phyloP scores from a whole-genome alignment of 169 alveolate species.

The Babesia gibsoni region DNA sequence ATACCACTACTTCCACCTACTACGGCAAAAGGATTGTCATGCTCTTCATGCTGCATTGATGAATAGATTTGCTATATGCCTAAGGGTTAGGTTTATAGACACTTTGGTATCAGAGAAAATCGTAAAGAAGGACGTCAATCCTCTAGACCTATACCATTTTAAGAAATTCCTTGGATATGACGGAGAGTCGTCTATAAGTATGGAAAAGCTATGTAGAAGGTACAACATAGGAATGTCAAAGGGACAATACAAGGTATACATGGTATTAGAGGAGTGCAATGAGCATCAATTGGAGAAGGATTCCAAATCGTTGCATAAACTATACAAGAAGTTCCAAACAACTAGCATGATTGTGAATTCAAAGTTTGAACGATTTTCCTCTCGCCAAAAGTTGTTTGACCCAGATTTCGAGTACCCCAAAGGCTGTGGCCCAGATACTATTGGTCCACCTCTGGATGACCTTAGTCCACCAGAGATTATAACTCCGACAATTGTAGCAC shows the following conservation, averaged over 20 bases:
- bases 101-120: conserved; percentile 4
- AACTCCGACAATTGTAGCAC: too few species aligned
- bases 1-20: conserved; percentile 35
- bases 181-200: conserved; percentile 1
- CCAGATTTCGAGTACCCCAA: conserved; percentile 53
- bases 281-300: conserved; percentile 21
- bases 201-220: conserved; percentile 2
- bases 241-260: not conserved
- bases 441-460: not conserved
- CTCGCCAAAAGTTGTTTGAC: conserved; percentile 55
- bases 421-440: conserved; percentile 10
- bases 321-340: conserved; percentile 32
- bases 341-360: not conserved
- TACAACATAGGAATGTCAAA: conserved; percentile 11
- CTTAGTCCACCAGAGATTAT: too few species aligned
- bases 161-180: conserved; percentile 41
- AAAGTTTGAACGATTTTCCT: conserved; percentile 2
- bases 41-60: conserved; percentile 59
- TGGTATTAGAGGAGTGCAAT: conserved; percentile 21
- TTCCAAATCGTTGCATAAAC: conserved; percentile 13
- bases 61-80: conserved; percentile 41
- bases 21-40: conserved; percentile 28
- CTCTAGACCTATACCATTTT: conserved; percentile 30
- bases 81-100: conserved; percentile 35
- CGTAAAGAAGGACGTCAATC: conserved; percentile 30